phyloP scores from a whole-genome alignment of 1,284 basidiomycete species.

The Ustilago curta region DNA sequence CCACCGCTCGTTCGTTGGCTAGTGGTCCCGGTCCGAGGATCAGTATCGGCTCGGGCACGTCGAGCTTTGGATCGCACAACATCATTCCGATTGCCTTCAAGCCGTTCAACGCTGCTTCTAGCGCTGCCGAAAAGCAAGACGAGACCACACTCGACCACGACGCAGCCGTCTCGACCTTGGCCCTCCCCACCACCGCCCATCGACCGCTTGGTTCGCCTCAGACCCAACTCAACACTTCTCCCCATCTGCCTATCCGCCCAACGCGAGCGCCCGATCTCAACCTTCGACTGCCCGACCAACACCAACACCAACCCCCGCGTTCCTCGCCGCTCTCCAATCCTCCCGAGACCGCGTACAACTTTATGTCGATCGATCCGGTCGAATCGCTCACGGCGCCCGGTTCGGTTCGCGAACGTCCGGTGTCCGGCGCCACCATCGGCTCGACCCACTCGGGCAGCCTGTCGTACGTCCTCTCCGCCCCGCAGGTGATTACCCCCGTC shows the following conservation, averaged over 20 bases:
- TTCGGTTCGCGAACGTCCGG: conserved; percentile 15
- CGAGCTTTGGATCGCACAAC: conserved; percentile 37
- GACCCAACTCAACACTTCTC: conserved; percentile 30
- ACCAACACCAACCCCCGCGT: conserved; percentile 8
- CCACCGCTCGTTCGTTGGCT: conserved; percentile 13
- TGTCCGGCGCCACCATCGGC: conserved; percentile 38
- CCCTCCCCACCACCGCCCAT: conserved; percentile 34
- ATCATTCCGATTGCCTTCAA: conserved; percentile 51
- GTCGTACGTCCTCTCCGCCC: conserved; percentile 46
- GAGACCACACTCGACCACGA: conserved; percentile 6
- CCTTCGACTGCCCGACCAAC: conserved; percentile 33
- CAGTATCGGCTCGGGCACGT: conserved; percentile 38
- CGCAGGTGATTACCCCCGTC: conserved; percentile 50
- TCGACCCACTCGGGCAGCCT: conserved; percentile 26
- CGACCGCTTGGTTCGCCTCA: conserved; percentile 31
- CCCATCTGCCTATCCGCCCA: conserved; percentile 33
- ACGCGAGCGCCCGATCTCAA: conserved; percentile 52
- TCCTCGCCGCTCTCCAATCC: conserved; percentile 23
- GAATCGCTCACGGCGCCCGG: conserved; percentile 13
- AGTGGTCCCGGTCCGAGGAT: conserved; percentile 38
- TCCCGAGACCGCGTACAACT: conserved; percentile 21
- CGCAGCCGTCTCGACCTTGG: conserved; percentile 8
- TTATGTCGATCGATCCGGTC: conserved; percentile 54
- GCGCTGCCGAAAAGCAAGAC: not conserved
- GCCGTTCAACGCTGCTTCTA: conserved; percentile 9